Base-by-base conservation (phyloP, 768 basidiomycete genomes). In the Amyloporia xantha region DNA sequence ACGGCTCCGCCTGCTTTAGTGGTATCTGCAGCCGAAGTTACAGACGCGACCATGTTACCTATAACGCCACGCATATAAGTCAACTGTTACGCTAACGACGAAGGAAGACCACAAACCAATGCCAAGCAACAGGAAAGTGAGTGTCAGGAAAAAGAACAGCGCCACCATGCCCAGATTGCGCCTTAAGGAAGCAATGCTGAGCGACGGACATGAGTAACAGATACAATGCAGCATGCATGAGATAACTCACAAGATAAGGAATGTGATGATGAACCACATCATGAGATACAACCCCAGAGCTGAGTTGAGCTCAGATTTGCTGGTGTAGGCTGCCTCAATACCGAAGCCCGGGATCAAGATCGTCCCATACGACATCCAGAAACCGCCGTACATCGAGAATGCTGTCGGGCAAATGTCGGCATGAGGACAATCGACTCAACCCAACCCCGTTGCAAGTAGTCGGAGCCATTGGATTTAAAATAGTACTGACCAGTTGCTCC, bases 311-410 rank as follows among this genome's bases (percentile, higher is more conserved):
- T 82, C 75, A 0, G 59, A 57, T 0, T 47, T 43, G n/a, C 50
- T 54, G 0, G 53, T 44, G 59, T 82, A 91, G 0, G 88, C 77
- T 0, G 71, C 61, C 4, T 55, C 10, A 40, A 91, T 73, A 12
- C 88, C 88, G 3, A 75, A 76, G 23, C 75, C 73, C 2, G 91
- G 91, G 41, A 89, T 75, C 59, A 84, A 66, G 57, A 93, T 81
- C 0, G 77, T 71, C 3, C 79, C 87, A 42, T 79, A 92, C 4
- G 89, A 89, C 69, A 92, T 70, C 90, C 90, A 93, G 74, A 92
- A 93, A 2, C 82, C 86, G 20, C 91, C 91, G 52, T 86, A 93
- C 1, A 84, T 84, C 0, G 79, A 72, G 73, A 91, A 92, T 0
- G 88, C 89, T 84, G 53, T 23, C 15, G 33, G 35, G 20, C 45